Percentiles rank a stretch among this genome's conserved stretches.
phyloP scores from a whole-genome alignment of 2,329 filamentous ascomycete genomes.

The Neocucurbitaria cava region DNA sequence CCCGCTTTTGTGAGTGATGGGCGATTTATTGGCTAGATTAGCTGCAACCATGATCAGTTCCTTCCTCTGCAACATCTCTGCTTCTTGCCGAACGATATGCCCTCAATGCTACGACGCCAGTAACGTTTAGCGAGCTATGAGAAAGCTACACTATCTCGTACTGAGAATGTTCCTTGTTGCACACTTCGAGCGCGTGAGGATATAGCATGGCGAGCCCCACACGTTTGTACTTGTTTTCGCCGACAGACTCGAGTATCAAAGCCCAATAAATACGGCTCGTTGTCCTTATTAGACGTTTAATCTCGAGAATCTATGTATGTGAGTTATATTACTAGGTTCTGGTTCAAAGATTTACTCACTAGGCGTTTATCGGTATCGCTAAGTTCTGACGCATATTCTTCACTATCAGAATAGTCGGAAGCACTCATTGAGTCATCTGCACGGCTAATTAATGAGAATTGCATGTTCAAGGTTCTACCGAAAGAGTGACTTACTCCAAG shows the following conservation, averaged over 20 bases:
- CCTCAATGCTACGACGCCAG: too few relatives aligned
- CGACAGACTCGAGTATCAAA: background rate
- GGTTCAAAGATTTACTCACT: background rate
- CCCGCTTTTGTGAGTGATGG: too few relatives aligned
- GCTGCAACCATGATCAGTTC: too few relatives aligned
- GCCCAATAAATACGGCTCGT: slow-evolving; percentile 3
- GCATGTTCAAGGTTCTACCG: background rate
- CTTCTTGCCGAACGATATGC: too few relatives aligned
- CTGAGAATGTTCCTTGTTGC: background rate
- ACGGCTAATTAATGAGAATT: background rate
- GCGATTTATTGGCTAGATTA: too few relatives aligned
- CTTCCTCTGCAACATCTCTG: too few relatives aligned
- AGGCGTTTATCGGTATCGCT: background rate
- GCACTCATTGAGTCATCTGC: background rate
- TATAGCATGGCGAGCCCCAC: slow-evolving; percentile 8
- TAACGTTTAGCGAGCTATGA: too few relatives aligned
- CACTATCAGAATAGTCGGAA: background rate
- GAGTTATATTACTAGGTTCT: background rate
- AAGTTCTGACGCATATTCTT: background rate
- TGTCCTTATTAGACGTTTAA: background rate
- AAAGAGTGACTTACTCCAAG: background rate
- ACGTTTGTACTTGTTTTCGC: slow-evolving; percentile 3
- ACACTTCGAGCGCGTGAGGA: background rate
- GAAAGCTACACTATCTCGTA: background rate
- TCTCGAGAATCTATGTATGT: background rate